These are phyloP conservation scores for Yamadazyma friedrichii DNA, from an alignment of 1,139 yeast species.

Conservation along the genomic window DNA sequence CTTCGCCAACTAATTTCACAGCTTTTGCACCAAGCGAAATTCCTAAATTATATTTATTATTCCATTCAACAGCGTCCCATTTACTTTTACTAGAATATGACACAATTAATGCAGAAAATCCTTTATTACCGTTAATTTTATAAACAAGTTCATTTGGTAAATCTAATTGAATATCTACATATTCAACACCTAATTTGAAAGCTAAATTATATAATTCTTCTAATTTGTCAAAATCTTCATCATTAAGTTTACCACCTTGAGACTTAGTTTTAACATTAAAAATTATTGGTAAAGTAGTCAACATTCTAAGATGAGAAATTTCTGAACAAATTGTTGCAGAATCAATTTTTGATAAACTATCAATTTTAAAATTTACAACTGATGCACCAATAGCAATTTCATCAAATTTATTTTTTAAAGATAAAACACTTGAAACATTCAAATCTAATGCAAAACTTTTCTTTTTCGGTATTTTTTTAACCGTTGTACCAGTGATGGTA, in stretches of 20 bases:
- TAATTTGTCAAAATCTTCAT: conserved; percentile 47
- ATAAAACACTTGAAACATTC: conserved; percentile 46
- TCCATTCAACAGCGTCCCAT: conserved; percentile 78
- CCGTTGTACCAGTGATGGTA: conserved; percentile 61
- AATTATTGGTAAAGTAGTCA: conserved; percentile 70
- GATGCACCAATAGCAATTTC: conserved; percentile 53
- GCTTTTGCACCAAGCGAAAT: conserved; percentile 65
- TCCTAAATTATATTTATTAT: conserved; percentile 67
- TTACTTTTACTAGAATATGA: conserved; percentile 60
- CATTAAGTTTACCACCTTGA: conserved; percentile 70
- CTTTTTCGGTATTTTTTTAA: conserved; percentile 43
- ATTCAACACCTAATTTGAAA: conserved; percentile 63
- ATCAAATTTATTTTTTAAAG: conserved; percentile 47
- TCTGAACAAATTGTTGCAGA: conserved; percentile 68
- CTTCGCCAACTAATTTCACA: conserved; percentile 82
- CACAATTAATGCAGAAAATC: conserved; percentile 71
- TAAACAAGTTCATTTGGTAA: conserved; percentile 32
- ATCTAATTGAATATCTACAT: conserved; percentile 53
- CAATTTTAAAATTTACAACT: conserved; percentile 85
- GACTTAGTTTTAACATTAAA: conserved; percentile 74
- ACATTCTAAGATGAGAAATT: conserved; percentile 62
- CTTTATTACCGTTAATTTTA: conserved; percentile 37
- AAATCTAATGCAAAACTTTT: conserved; percentile 75
- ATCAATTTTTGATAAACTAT: conserved; percentile 54
- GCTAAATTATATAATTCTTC: conserved; percentile 59